phyloP scores from a whole-genome alignment of 23 red algal species.

The Rhodosorus marinus region DNA sequence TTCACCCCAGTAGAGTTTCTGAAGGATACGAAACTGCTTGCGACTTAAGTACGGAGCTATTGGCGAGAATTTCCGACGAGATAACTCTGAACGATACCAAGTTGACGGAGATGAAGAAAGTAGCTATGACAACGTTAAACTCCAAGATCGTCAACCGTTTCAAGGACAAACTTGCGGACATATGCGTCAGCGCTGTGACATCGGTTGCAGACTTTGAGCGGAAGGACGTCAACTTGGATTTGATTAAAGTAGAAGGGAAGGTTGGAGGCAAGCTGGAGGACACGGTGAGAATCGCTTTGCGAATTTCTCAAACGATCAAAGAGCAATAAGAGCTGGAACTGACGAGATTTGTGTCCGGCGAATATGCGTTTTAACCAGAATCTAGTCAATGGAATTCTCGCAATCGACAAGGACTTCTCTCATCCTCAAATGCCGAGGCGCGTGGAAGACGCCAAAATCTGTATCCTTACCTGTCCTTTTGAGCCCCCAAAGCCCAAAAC shows the following conservation, averaged over 20 bases:
- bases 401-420: constrained; percentile 96
- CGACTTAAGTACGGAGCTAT: constrained; percentile 41
- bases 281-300: not conserved
- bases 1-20: constrained; percentile 74
- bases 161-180: constrained; percentile 55
- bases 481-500: constrained; percentile 99
- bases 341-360: too few relatives aligned
- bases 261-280: constrained; percentile 91
- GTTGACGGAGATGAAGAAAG: constrained; percentile 57
- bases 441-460: constrained; percentile 83
- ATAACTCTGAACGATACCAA: constrained; percentile 38
- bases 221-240: constrained; percentile 85
- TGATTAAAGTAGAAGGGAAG: constrained; percentile 93
- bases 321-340: too few relatives aligned
- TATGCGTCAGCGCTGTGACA: constrained; percentile 76
- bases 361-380: too few relatives aligned
- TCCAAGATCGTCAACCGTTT: constrained; percentile 90
- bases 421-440: constrained; percentile 93
- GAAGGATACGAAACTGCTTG: constrained; percentile 95
- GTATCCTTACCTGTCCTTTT: constrained; percentile 89
- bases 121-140: constrained; percentile 85
- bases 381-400: constrained; percentile 79
- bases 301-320: not conserved
- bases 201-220: constrained; percentile 88
- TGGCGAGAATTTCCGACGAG: constrained; percentile 33